Evolutionary conservation across 192 early-diverging fungal species (phyloP), one percentile per base, ranked within the genome.

Genomic region (Coemansia sp.): DNA sequence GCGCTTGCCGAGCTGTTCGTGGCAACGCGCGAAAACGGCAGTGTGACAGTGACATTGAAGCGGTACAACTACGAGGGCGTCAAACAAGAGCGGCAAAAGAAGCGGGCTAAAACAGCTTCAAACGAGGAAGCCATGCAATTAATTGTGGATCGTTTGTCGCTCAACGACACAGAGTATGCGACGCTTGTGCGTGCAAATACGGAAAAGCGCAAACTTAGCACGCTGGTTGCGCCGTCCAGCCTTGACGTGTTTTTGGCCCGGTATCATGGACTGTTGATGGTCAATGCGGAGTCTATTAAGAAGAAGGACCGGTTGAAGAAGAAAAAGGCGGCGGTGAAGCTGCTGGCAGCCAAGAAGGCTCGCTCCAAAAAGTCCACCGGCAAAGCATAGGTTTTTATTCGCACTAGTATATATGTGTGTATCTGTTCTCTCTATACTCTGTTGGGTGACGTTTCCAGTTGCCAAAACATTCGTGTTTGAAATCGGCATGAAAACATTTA

Each of bases 151-250:
- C 54, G 51, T 7, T 53, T 79, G n/a, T 74, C 71, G 24, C 68
- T 79, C 11, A 58, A 61, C 20, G 65, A 64, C 21, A 61, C 66
- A 18, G 76, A 79, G 49, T 79, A 74, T 23, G 68, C 64, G 26
- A 74, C 71, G 40, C 28, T 79, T 25, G 71, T 74, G 0, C 65
- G 76, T 6, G 76, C 71, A 21, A 65, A 54, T 4, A 79, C 71
- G 20, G 64, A 69, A 34, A 74, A 67, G 53, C 69, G 63, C 38
- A 79, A 79, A 52, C 42, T 74, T 26, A 74, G 71, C 68, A 79
- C 71, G 17, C 42, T 79, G 21, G 76, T 79, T 28, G 71, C 61
- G 20, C 71, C 76, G 1, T 65, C 61, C 0, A 65, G 70, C 25
- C 36, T 79, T 28, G 76, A 79, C 56, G 53, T 21, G 21, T 79